Percentiles rank a stretch among this genome's conserved stretches.
Evolutionary conservation across 78 protist genomes (phyloP).

Genomic region (Dictyostelium intermedium): DNA sequence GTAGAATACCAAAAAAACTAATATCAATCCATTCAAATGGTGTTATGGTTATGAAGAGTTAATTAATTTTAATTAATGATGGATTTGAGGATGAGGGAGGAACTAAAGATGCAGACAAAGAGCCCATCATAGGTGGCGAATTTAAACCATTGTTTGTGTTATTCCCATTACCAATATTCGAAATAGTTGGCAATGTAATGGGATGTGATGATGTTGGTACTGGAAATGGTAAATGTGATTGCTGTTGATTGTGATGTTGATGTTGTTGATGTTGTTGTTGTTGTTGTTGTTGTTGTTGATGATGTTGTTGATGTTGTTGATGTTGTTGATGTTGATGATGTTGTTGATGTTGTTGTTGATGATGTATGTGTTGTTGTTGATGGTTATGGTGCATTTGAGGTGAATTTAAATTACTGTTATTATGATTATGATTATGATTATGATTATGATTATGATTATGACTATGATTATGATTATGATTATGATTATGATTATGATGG

Average conservation of each 20-base stretch:
- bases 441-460: neutral
- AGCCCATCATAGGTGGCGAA: neutral
- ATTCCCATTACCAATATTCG: neutral
- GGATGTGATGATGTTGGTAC: neutral
- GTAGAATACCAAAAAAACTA: neutral
- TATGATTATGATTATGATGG: too few species aligned
- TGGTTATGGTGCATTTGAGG: neutral
- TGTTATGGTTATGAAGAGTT: neutral
- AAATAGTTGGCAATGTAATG: neutral
- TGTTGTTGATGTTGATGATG: neutral
- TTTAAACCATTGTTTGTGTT: neutral
- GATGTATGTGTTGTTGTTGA: neutral
- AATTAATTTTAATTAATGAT: neutral
- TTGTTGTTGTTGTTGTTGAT: neutral
- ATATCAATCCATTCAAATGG: neutral
- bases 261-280: constrained; percentile 15
- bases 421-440: neutral
- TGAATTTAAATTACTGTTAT: neutral
- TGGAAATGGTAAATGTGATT: neutral
- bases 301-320: constrained; percentile 13
- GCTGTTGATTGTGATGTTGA: neutral
- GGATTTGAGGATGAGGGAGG: neutral
- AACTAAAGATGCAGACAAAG: neutral
- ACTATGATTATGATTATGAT: too few species aligned
- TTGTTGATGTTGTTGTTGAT: neutral